phyloP scores from a whole-genome alignment of 441 rosid genomes.

The Gossypium aridum region DNA sequence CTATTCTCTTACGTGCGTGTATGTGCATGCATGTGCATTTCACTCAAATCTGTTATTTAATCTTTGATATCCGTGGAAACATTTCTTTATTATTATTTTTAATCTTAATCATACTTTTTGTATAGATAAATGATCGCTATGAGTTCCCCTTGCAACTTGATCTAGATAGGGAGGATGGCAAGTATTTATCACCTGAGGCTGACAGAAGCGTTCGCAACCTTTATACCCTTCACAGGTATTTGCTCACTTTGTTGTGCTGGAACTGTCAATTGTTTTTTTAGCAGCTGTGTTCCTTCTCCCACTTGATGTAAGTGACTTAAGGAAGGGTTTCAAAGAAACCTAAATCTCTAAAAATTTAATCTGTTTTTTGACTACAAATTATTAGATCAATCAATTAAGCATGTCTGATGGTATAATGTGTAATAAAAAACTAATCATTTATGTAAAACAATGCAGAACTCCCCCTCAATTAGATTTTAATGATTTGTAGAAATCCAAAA shows the following conservation, averaged over 20 bases:
- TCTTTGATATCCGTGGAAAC: neutral
- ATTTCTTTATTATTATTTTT: neutral
- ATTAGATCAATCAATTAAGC: neutral
- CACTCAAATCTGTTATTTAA: neutral
- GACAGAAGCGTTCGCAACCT: slow-evolving; percentile 62
- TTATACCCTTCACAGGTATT: slow-evolving; percentile 65
- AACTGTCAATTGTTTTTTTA: neutral
- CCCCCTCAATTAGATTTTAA: neutral
- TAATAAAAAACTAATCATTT: neutral
- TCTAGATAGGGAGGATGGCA: slow-evolving; percentile 64
- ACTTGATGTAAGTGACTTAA: neutral
- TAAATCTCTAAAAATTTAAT: neutral
- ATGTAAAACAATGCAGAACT: neutral
- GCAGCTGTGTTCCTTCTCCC: neutral
- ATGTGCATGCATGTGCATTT: neutral
- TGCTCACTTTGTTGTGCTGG: slow-evolving; percentile 9
- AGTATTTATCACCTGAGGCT: slow-evolving; percentile 62
- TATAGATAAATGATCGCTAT: slow-evolving; percentile 68
- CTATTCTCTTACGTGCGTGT: neutral
- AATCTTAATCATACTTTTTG: slow-evolving; percentile 15
- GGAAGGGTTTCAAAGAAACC: neutral
- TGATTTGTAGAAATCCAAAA: neutral
- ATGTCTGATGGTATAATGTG: neutral
- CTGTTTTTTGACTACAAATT: neutral
- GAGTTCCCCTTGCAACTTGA: slow-evolving; percentile 72